phyloP scores from a whole-genome alignment of 1,139 yeast species.

The Hansenula lynferdii region DNA sequence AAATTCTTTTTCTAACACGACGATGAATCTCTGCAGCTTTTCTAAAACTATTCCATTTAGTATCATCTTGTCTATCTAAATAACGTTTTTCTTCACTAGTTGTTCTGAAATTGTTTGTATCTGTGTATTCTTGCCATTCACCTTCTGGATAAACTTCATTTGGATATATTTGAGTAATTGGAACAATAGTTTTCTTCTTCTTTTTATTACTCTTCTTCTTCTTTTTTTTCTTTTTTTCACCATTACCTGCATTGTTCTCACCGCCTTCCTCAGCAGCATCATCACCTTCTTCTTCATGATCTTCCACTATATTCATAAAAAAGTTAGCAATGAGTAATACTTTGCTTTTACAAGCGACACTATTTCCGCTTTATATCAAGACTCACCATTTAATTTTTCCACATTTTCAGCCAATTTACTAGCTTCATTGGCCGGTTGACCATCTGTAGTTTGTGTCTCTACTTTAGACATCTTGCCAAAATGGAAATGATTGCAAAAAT shows the following conservation, averaged over 20 bases:
- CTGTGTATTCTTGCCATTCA: slow-evolving; percentile 75
- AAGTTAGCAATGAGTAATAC: not conserved
- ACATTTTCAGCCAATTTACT: slow-evolving; percentile 2
- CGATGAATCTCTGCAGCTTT: slow-evolving; percentile 96
- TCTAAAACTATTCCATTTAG: slow-evolving; percentile 81
- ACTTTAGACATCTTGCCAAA: not conserved
- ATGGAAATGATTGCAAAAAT: not conserved
- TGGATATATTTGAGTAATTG: slow-evolving; percentile 65
- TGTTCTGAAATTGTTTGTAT: slow-evolving; percentile 68
- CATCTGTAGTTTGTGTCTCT: not conserved
- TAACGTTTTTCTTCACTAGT: slow-evolving; percentile 86
- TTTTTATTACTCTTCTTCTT: slow-evolving; percentile 47
- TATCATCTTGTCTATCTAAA: slow-evolving; percentile 60
- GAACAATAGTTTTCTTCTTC: slow-evolving; percentile 45
- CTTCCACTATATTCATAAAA: slow-evolving; percentile 1
- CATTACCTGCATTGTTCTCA: slow-evolving; percentile 8
- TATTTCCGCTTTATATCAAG: too few species aligned
- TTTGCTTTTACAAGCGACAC: not conserved
- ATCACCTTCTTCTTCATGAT: slow-evolving; percentile 6
- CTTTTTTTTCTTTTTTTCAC: slow-evolving; percentile 26
- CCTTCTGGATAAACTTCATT: slow-evolving; percentile 84
- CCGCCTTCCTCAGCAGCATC: slow-evolving; percentile 12
- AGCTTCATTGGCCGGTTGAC: not conserved
- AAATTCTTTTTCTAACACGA: slow-evolving; percentile 80
- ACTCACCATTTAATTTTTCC: slow-evolving; percentile 6